phyloP scores from a whole-genome alignment of 345 rosid species.

The Carallia brachiata region DNA sequence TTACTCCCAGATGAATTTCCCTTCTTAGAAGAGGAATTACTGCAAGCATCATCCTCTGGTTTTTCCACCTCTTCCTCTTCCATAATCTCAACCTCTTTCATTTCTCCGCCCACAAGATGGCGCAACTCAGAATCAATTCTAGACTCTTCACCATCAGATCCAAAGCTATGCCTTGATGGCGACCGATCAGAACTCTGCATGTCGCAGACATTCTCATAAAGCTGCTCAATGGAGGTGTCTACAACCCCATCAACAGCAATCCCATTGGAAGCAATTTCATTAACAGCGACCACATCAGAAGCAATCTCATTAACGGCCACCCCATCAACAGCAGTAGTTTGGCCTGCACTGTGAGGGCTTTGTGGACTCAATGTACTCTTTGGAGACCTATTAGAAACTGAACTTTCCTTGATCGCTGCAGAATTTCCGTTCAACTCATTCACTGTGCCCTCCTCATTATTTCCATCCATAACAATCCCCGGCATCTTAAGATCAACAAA shows the following conservation, averaged over 20 bases:
- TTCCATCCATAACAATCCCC: constrained; percentile 53
- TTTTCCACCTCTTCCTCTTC: constrained; percentile 43
- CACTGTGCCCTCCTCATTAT: constrained; percentile 32
- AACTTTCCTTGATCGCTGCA: constrained; percentile 36
- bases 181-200: constrained; percentile 39
- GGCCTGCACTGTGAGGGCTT: constrained; percentile 25
- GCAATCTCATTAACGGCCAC: constrained; percentile 12
- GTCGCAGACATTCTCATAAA: constrained; percentile 36
- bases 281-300: constrained; percentile 9
- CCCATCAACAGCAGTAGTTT: constrained; percentile 24
- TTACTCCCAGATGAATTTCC: constrained; percentile 40
- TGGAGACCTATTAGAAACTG: constrained; percentile 35
- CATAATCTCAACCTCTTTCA: constrained; percentile 36
- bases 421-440: constrained; percentile 38
- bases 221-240: constrained; percentile 34
- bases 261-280: constrained; percentile 4
- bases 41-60: constrained; percentile 36
- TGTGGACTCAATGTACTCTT: constrained; percentile 24
- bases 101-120: constrained; percentile 33
- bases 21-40: constrained; percentile 43
- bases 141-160: constrained; percentile 36
- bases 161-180: constrained; percentile 27
- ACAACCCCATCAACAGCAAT: constrained; percentile 13
- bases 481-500: constrained; percentile 39
- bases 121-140: constrained; percentile 35